Evolutionary conservation across 2,329 filamentous ascomycete genomes (phyloP), one percentile per base, ranked within the genome.

Genomic region (Camptophora hylomeconis): DNA sequence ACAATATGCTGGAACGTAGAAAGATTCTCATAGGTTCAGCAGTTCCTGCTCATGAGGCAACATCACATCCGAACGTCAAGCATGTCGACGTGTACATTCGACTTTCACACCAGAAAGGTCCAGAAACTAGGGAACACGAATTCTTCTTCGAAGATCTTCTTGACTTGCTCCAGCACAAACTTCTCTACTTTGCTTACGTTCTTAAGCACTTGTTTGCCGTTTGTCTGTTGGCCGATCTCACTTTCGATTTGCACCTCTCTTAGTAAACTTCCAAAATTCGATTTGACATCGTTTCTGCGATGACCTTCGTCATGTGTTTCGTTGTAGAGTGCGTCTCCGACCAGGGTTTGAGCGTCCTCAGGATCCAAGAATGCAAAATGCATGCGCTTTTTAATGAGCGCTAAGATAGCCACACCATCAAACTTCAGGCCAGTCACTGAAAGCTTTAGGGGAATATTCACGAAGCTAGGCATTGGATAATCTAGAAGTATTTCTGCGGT

Each of bases 151-250:
- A 98, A 95, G 45, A 98, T 95, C 48, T 84, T 72, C 50, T 87
- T 75, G 38, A 98, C 89, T 57, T 95, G 87, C 53, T 95, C 87
- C 35, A 98, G 65, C 32, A 98, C 83, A 53, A 98, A 98, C 46
- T 83, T 80, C 61, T 98, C 89, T 33, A 98, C 89, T 64, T 98
- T 98, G 35, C 89, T 87, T 27, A 98, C 87, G 52, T 98, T 98
- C 65, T 94, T 95, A 36, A 98, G 60, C 25, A 87, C 89, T 59
- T 94, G 87, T 58, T 89, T 93, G 15, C 83, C 82, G 36, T 80
- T 77, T 47, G 92, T 84, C 41, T 84, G 75, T 52, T 89, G 78
- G 5, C 89, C 89, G 52, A 98, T 98, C 58, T 98, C 89, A 52
- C 87, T 95, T 56, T 98, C 89, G 5, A 98, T 87, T 41, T 78